Percentiles rank a stretch among this genome's conserved stretches.
Conservation (phyloP, 2,329 filamentous ascomycete genomes). For the Venturia oleaginea region DNA sequence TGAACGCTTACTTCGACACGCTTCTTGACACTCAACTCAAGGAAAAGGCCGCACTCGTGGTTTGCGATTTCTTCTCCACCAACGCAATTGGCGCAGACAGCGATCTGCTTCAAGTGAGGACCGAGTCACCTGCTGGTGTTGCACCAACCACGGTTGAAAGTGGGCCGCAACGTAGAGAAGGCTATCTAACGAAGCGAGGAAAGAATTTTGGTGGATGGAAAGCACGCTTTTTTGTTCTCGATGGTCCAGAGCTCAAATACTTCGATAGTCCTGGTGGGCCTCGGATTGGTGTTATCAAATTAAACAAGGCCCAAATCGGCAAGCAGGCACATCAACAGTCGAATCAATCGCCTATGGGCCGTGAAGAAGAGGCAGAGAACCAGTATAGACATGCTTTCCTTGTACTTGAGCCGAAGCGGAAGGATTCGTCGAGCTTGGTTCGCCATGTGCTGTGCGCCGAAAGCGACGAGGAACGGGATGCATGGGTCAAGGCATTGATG, state of each 20-base stretch:
- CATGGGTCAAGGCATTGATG: conserved; percentile 84
- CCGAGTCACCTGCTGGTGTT: conserved; percentile 2
- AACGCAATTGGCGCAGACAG: conserved; percentile 53
- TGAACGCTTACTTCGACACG: conserved; percentile 79
- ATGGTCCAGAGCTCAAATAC: conserved; percentile 70
- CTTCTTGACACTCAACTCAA: conserved; percentile 77
- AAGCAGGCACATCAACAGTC: conserved; percentile 65
- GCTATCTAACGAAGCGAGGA: conserved; percentile 90
- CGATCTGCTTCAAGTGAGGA: conserved; percentile 21
- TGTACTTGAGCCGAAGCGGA: conserved; percentile 90
- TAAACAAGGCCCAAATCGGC: conserved; percentile 84
- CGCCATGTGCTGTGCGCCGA: conserved; percentile 94
- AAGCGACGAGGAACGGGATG: conserved; percentile 83
- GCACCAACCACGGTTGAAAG: conserved; percentile 29
- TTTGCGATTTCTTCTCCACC: conserved; percentile 77
- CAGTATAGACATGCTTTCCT: conserved; percentile 96
- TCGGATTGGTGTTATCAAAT: conserved; percentile 86
- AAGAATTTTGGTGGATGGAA: conserved; percentile 99
- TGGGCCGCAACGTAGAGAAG: conserved; percentile 65
- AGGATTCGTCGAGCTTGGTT: conserved; percentile 78
- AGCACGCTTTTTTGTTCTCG: conserved; percentile 62
- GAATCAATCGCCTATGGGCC: conserved; percentile 34
- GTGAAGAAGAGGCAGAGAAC: conserved; percentile 72
- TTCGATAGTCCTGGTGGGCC: conserved; percentile 85
- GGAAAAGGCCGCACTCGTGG: conserved; percentile 62